phyloP scores from a whole-genome alignment of 176 grass and related monocot genomes.

The Triticum turgidum region DNA sequence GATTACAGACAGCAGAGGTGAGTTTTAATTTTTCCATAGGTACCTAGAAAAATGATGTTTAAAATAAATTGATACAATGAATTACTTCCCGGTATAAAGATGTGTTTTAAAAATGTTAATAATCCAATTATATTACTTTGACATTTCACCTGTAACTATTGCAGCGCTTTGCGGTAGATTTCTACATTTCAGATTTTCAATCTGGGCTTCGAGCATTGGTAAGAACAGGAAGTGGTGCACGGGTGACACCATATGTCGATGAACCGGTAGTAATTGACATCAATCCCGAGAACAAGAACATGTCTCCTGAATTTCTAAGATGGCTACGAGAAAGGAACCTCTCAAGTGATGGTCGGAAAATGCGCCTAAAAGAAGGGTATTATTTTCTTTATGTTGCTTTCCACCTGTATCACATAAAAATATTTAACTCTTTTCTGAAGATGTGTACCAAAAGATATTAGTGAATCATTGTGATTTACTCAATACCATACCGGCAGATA shows the following conservation, averaged over 20 bases:
- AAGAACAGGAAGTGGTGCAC: conserved; percentile 78
- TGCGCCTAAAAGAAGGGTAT: conserved; percentile 99
- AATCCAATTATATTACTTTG: neutral
- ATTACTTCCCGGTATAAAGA: neutral
- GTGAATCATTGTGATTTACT: conserved; percentile 2
- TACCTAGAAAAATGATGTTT: neutral
- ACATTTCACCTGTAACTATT: conserved; percentile 18
- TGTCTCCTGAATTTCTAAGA: conserved; percentile 87
- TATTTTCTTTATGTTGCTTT: conserved; percentile 17
- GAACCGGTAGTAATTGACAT: conserved; percentile 85
- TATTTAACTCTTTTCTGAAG: too few relatives aligned
- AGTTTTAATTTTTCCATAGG: neutral
- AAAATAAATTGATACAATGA: neutral
- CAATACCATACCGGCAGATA: conserved; percentile 54
- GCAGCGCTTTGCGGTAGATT: conserved; percentile 89
- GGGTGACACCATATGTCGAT: conserved; percentile 77
- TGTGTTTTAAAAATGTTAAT: neutral
- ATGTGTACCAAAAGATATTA: neutral
- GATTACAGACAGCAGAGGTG: conserved; percentile 79
- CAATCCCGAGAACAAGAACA: conserved; percentile 84
- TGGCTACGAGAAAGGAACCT: conserved; percentile 88
- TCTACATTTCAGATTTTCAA: conserved; percentile 99
- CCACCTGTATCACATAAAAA: neutral
- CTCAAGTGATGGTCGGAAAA: conserved; percentile 72
- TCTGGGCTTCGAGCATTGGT: conserved; percentile 95